phyloP scores from a whole-genome alignment of 441 rosid genomes.

The Lepidium campestre region DNA sequence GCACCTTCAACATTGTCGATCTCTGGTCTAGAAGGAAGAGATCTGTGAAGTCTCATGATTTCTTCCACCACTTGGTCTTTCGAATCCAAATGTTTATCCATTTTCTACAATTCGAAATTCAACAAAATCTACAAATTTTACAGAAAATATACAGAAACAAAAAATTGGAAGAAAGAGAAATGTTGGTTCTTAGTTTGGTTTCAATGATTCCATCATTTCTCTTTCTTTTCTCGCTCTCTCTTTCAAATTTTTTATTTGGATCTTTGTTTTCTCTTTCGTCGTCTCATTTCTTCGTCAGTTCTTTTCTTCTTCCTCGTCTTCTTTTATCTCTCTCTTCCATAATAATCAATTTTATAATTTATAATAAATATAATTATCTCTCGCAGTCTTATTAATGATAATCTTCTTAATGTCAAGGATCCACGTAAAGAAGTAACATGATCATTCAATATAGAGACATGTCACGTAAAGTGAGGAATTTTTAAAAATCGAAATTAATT shows the following conservation, averaged over 20 bases:
- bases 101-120: neutral
- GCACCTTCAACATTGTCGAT: slow-evolving; percentile 85
- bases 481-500: too few relatives aligned
- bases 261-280: slow-evolving; percentile 13
- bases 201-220: neutral
- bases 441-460: too few relatives aligned
- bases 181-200: neutral
- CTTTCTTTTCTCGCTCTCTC: too few relatives aligned
- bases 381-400: too few relatives aligned
- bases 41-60: slow-evolving; percentile 82
- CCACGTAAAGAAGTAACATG: too few relatives aligned
- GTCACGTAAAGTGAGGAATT: too few relatives aligned
- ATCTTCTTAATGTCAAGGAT: too few relatives aligned
- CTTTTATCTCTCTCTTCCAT: neutral
- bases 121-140: neutral
- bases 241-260: neutral
- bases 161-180: neutral
- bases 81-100: slow-evolving; percentile 41
- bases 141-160: neutral
- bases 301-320: neutral
- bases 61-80: slow-evolving; percentile 62
- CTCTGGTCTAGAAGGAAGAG: slow-evolving; percentile 65
- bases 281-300: slow-evolving; percentile 21
- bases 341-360: neutral
- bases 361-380: too few relatives aligned